phyloP scores from a whole-genome alignment of 139 green algal genomes.

The Coelastrella sp. region DNA sequence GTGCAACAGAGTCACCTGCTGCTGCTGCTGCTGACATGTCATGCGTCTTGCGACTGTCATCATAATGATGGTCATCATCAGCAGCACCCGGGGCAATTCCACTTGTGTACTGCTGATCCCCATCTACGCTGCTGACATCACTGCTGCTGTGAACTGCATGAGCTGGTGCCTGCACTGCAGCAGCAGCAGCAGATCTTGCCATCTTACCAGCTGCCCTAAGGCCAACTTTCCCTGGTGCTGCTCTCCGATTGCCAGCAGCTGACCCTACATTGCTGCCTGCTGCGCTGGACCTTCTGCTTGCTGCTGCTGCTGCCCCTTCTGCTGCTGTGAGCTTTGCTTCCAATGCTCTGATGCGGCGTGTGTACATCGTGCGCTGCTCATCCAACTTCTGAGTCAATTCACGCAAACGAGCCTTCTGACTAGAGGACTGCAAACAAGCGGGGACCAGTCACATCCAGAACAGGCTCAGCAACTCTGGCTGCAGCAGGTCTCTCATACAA shows the following conservation, averaged over 20 bases:
- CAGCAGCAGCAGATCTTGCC: background rate
- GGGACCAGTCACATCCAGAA: background rate
- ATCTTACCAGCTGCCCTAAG: background rate
- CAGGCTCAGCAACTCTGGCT: background rate
- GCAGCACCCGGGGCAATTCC: background rate
- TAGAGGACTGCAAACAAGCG: background rate
- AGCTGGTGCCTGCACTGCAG: background rate
- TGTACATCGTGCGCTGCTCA: conserved; percentile 58
- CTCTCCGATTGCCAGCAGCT: background rate
- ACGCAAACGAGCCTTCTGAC: conserved; percentile 24
- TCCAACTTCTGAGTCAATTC: conserved; percentile 65
- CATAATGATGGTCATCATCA: background rate
- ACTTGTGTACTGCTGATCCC: background rate
- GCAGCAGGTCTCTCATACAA: background rate
- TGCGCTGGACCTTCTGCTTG: background rate
- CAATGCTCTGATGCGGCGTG: conserved; percentile 51
- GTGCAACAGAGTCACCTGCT: background rate
- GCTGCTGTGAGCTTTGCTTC: conserved; percentile 49
- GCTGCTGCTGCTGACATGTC: background rate
- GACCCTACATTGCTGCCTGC: background rate
- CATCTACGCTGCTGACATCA: background rate
- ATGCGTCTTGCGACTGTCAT: background rate
- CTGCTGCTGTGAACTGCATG: background rate
- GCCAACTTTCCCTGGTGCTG: background rate
- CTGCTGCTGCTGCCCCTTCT: conserved; percentile 29